Conservation (phyloP, 768 basidiomycete genomes). For the Amanita exitialis region DNA sequence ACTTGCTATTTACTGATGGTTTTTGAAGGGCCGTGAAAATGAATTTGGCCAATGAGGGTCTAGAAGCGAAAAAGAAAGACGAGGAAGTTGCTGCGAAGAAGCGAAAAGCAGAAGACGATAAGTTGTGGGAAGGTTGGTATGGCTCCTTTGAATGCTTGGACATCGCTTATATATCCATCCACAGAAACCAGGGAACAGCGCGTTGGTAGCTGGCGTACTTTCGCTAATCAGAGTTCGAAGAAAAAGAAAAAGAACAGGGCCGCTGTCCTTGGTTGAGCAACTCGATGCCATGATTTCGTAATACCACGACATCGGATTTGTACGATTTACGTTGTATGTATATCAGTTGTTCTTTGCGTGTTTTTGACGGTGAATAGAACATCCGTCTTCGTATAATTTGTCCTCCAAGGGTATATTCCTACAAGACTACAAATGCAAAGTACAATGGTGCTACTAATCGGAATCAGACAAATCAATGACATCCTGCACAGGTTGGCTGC, state of each 20-base stretch:
- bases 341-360: conserved; percentile 7
- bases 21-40: conserved; percentile 71
- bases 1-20: conserved; percentile 1
- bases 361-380: conserved; percentile 5
- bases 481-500: conserved; percentile 18
- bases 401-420: conserved; percentile 1
- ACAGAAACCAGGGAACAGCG: conserved; percentile 69
- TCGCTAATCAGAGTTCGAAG: conserved; percentile 49
- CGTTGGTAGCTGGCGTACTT: conserved; percentile 78
- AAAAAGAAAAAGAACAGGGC: conserved; percentile 81
- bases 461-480: conserved; percentile 55
- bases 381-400: conserved; percentile 6
- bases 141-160: background rate
- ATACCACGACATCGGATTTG: conserved; percentile 5
- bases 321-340: conserved; percentile 8
- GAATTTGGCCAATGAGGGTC: conserved; percentile 85
- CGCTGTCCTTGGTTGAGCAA: conserved; percentile 49
- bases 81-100: conserved; percentile 71
- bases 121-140: conserved; percentile 74
- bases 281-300: conserved; percentile 6
- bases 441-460: conserved; percentile 16
- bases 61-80: conserved; percentile 90
- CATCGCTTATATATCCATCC: background rate
- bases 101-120: conserved; percentile 84
- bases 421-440: background rate